phyloP scores from a whole-genome alignment of 2,329 filamentous ascomycete species.

The Cercospora sp. region DNA sequence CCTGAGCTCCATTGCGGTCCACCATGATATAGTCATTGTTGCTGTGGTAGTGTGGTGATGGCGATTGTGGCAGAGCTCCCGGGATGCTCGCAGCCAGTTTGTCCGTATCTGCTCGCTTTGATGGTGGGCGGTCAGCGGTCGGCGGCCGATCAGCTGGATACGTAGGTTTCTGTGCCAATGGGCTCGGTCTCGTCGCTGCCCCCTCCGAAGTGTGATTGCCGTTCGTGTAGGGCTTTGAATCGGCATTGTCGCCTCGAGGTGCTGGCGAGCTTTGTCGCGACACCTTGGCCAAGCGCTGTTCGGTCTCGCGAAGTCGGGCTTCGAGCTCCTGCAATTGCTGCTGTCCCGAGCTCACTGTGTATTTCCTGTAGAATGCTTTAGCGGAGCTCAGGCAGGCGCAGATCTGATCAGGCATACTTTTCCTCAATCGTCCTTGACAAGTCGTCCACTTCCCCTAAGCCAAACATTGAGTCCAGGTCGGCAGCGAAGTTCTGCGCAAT shows the following conservation, averaged over 20 bases:
- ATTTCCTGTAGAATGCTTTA: slow-evolving; percentile 61
- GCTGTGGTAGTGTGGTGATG: slow-evolving; percentile 20
- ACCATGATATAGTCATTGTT: slow-evolving; percentile 39
- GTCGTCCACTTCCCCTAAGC: slow-evolving; percentile 73
- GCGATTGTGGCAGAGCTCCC: slow-evolving; percentile 27
- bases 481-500: slow-evolving; percentile 84
- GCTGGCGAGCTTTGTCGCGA: slow-evolving; percentile 33
- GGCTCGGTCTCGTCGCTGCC: slow-evolving; percentile 20
- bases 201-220: slow-evolving; percentile 25
- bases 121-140: slow-evolving; percentile 28
- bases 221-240: slow-evolving; percentile 26
- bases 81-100: slow-evolving; percentile 30
- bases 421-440: slow-evolving; percentile 74
- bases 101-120: slow-evolving; percentile 27
- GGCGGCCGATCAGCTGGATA: slow-evolving; percentile 31
- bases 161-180: slow-evolving; percentile 31
- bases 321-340: slow-evolving; percentile 85
- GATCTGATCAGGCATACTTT: slow-evolving; percentile 58
- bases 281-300: slow-evolving; percentile 63
- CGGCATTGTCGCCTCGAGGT: slow-evolving; percentile 22
- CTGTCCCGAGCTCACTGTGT: slow-evolving; percentile 70
- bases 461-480: slow-evolving; percentile 85
- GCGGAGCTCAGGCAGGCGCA: background rate
- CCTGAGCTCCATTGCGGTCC: slow-evolving; percentile 27
- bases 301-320: slow-evolving; percentile 78